Percentiles rank a stretch among this genome's conserved stretches.
Evolutionary conservation across 2,329 filamentous ascomycete genomes (phyloP).

Genomic region (Diplocarpon rosae): DNA sequence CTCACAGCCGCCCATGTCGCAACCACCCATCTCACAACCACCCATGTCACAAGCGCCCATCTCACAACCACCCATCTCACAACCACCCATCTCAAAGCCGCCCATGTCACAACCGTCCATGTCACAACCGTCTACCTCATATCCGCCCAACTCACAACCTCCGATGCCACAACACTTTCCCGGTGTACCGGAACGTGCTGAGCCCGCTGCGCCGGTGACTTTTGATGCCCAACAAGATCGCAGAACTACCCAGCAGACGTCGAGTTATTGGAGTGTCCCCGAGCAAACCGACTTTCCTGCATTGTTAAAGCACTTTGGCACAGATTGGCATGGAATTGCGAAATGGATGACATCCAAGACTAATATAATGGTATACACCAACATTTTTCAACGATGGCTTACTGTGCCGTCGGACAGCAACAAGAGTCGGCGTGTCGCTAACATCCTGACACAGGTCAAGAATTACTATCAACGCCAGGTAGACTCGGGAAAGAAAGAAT

Average conservation of each 20-base stretch:
- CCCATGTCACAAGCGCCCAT: too few species aligned
- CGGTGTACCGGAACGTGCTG: slow-evolving; percentile 20
- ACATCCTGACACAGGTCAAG: slow-evolving; percentile 42
- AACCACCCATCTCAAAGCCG: too few species aligned
- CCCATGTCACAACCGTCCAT: too few species aligned
- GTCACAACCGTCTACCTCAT: too few species aligned
- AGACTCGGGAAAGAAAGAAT: slow-evolving; percentile 46
- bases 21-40: too few species aligned
- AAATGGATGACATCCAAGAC: slow-evolving; percentile 76
- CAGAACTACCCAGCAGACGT: slow-evolving; percentile 41
- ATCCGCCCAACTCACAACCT: background rate
- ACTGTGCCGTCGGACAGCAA: slow-evolving; percentile 20
- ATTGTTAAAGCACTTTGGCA: slow-evolving; percentile 64
- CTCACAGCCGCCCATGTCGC: too few species aligned
- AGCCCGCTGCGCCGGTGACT: slow-evolving; percentile 18
- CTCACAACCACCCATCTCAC: too few species aligned
- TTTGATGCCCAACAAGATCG: slow-evolving; percentile 22
- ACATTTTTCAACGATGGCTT: slow-evolving; percentile 23
- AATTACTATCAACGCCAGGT: slow-evolving; percentile 57
- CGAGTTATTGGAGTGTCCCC: slow-evolving; percentile 80
- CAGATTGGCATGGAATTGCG: slow-evolving; percentile 67
- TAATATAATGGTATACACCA: slow-evolving; percentile 61
- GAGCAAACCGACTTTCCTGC: slow-evolving; percentile 68
- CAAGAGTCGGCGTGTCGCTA: slow-evolving; percentile 25
- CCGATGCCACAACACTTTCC: slow-evolving; percentile 13